Percentiles rank a stretch among this genome's conserved stretches.
Conservation (phyloP, 1,284 basidiomycete species). For the Pterulicium gracile region DNA sequence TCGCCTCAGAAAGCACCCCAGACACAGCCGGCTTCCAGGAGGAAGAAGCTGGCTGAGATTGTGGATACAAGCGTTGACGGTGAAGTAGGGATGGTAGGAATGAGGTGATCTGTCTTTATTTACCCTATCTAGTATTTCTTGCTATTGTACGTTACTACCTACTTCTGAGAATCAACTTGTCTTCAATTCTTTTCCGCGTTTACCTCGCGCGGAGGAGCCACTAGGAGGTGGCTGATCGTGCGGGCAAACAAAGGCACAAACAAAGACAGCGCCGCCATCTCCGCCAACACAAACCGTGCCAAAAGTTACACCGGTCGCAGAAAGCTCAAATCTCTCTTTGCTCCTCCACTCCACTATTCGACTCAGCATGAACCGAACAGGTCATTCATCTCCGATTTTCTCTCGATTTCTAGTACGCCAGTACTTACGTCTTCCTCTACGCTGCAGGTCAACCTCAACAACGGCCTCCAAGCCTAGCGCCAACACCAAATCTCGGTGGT, state of each 20-base stretch:
- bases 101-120: neutral
- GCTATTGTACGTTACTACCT: too few species aligned
- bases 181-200: too few species aligned
- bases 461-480: constrained; percentile 61
- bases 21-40: too few species aligned
- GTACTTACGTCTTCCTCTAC: neutral
- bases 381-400: neutral
- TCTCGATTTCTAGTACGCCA: neutral
- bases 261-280: neutral
- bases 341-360: neutral
- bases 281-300: neutral
- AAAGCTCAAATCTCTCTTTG: too few species aligned
- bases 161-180: too few species aligned
- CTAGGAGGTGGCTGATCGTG: too few species aligned
- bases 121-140: neutral
- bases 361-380: neutral
- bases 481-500: constrained; percentile 42
- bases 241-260: neutral
- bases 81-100: neutral
- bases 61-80: neutral
- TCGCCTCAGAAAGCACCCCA: too few species aligned
- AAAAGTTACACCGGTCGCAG: too few species aligned
- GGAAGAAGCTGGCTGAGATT: neutral
- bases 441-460: constrained; percentile 68
- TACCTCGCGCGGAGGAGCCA: too few species aligned